Base-by-base conservation (phyloP, 768 basidiomycete genomes). In the Paxillus ammoniavirescens region DNA sequence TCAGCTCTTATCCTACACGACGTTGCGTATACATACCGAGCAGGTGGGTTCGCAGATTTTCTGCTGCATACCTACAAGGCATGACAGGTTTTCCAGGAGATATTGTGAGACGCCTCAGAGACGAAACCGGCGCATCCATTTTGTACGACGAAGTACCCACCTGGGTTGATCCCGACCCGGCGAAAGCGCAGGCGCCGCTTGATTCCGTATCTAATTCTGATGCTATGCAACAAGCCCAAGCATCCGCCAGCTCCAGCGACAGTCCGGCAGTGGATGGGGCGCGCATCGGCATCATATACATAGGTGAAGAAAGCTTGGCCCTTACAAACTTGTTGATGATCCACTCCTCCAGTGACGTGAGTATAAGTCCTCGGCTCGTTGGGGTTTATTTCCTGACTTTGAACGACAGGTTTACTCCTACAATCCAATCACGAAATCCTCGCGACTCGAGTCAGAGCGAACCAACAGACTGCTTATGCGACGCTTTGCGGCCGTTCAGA, bases 381-480 rank as follows among this genome's bases (percentile, higher is more conserved):
- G 17, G 42, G 4, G 7, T 12, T 14, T 33, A 1, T n/a, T 9
- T 45, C 18, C 48, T 15, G 18, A 53, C 23, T 0, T 9, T 17
- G 12, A 40, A n/a, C 13, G 3, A 47, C 30, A 96, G 91, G 77
- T 97, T 8, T 85, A 84, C 65, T 82, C 83, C 0, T 96, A 92
- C 72, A 77, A 92, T 53, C 91, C 95, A 0, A 50, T 63, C 4
- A 74, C 77, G 0, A 64, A 71, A 14, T 64, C 62, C 0, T 73
- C 80, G 0, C 73, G 75, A 10, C 65, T 87, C 14, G 84, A 91
- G 57, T 91, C 89, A 0, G 69, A 69, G 0, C 76, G 79, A 23
- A 89, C 92, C 4, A 96, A 96, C 60, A 83, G 77, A 48, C 73
- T 97, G 5, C 81, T 98, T 13, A 95, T 95, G 88, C 83, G 91